Base-by-base conservation (phyloP, 768 basidiomycete species). In the Suillus subluteus region DNA sequence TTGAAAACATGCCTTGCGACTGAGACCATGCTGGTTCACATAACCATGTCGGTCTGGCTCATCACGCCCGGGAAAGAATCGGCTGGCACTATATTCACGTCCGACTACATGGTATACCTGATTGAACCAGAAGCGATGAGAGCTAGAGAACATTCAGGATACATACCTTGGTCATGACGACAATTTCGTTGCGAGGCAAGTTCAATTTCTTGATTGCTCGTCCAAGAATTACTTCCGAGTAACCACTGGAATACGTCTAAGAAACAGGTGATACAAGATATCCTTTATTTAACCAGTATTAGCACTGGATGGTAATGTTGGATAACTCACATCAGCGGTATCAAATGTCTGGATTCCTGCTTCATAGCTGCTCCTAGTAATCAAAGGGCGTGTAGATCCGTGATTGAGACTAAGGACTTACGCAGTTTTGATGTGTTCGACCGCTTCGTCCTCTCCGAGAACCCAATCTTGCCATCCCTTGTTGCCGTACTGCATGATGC, bases 171-270 rank as follows among this genome's bases (percentile, higher is more conserved):
- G 92, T 92, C 81, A 94, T 83, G 15, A 94, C 84, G 18, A 94
- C 91, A 56, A 93, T 87, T 69, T 89, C 86, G 16, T 90, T 88
- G 2, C 92, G 85, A n/a, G 90, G 90, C 13, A 91, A 80, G 18
- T 87, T 74, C 68, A 86, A 82, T 68, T 86, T 72, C 71, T 89
- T 90, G 78, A 94, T 87, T 3, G 88, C 90, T 70, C 89, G 88
- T 13, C 91, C 91, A 26, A 92, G 80, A 62, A 92, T 82, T 56
- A 84, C 71, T 73, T 94, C 92, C 0, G 87, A 89, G 7, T 79
- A 75, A 3, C 90, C 90, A 68, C 89, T 87, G 1, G 87, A 89
- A 71, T 91, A 92, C 0, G 83, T 80, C 87, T 89, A 64, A 41
- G 41, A 66, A 58, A 43, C 7, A 54, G 3, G 26, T 26, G 13